Evolutionary conservation across 202 grass and related monocot genomes (phyloP), one percentile per base, ranked within the genome.

Genomic region (Zizania palustris): DNA sequence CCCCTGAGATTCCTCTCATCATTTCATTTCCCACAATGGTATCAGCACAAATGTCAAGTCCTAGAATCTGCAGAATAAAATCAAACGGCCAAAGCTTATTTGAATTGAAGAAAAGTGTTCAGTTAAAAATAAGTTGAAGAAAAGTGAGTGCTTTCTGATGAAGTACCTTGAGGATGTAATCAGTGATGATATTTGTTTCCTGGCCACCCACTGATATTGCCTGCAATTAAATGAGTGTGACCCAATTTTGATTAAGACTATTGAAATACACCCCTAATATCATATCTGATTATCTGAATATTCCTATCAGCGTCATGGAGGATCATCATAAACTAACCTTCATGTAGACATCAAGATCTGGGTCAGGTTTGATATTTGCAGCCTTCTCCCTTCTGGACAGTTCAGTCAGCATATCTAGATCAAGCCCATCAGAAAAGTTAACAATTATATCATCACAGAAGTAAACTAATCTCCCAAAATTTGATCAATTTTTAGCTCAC

Each of bases 321-420:
- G 4, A 37, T 41, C 21, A 2, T 63, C 19, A 59, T 12, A 71
- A 57, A 75, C 55, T 65, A 63, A 90, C 90, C 91, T 94, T 94
- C 91, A 94, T 94, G 85, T 75, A 94, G 35, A 88, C 82, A 84
- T 94, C 91, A 43, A 91, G 35, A 51, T 94, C 91, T 11, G 85
- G 42, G 62, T 94, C 91, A 65, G 91, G 91, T 50, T 88, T 90
- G 64, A 94, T 91, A 59, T 88, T 90, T 72, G 82, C 79, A 11
- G 82, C 85, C 34, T 90, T 94, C 77, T 94, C 91, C 74, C 91
- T 90, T 39, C 88, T 94, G 10, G 88, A 77, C 38, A 94, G 83
- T 57, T 94, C 91, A 66, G 85, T 75, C 20, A 94, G 72, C 82
- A 91, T 88, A 72, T 94, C 91, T 93, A 37, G 15, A 28, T 58